A percentile compares a stretch with the other conserved stretches of the same genome.
phyloP scores from a whole-genome alignment of 345 rosid genomes.

The Diplotaxis tenuifolia region DNA sequence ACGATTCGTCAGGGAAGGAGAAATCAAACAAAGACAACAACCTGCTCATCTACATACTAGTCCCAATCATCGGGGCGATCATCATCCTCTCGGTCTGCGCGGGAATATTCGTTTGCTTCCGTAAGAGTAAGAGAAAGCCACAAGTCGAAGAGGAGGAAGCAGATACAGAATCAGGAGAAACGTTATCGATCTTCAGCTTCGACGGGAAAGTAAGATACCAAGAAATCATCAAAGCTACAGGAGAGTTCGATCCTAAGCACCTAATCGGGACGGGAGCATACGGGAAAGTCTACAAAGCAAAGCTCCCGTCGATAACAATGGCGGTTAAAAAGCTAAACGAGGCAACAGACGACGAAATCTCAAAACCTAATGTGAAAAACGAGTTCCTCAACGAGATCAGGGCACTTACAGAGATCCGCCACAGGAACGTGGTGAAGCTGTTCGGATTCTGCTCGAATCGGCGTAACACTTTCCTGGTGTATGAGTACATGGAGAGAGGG shows the following conservation, averaged over 20 bases:
- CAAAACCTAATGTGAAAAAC: conserved; percentile 30
- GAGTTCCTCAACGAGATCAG: conserved; percentile 43
- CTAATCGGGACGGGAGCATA: conserved; percentile 43
- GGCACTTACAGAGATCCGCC: conserved; percentile 42
- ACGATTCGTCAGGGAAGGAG: not conserved
- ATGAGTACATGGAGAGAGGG: conserved; percentile 43
- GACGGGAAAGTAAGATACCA: conserved; percentile 34
- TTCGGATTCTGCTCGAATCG: conserved; percentile 41
- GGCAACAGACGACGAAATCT: conserved; percentile 26
- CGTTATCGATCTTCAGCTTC: conserved; percentile 41
- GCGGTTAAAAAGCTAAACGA: conserved; percentile 43
- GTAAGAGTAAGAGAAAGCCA: conserved; percentile 20
- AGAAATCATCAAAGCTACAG: conserved; percentile 42
- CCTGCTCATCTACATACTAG: conserved; percentile 27
- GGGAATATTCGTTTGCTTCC: conserved; percentile 29
- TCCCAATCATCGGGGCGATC: conserved; percentile 31
- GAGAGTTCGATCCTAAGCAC: conserved; percentile 39
- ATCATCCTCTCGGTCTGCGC: conserved; percentile 28
- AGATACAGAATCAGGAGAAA: conserved; percentile 20
- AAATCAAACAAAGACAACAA: conserved; percentile 25
- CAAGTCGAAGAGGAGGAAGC: conserved; percentile 9
- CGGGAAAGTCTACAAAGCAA: conserved; percentile 45
- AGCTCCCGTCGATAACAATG: conserved; percentile 19
- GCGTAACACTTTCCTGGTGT: conserved; percentile 34
- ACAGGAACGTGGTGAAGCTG: conserved; percentile 48